These are phyloP conservation scores for Erysiphe pulchra DNA, from an alignment of 2,329 filamentous ascomycete species.

Conservation along the genomic window DNA sequence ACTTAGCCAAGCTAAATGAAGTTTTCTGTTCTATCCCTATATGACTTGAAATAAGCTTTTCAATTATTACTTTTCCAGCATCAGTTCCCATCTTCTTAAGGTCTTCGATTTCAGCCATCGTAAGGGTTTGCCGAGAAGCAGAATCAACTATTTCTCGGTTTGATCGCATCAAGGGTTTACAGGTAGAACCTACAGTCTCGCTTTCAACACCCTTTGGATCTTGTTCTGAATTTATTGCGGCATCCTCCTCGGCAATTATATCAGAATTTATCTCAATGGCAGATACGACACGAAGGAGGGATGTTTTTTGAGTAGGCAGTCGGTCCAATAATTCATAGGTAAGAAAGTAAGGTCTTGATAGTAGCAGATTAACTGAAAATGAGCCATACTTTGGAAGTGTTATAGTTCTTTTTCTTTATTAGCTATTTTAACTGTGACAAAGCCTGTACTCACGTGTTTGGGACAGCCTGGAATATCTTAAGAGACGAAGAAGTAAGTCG, in stretches of 20 bases:
- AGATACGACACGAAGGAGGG: conserved; percentile 51
- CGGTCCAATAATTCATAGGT: conserved; percentile 75
- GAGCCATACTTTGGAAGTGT: conserved; percentile 80
- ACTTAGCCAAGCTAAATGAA: conserved; percentile 77
- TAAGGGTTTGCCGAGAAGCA: conserved; percentile 46
- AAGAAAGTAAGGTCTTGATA: conserved; percentile 74
- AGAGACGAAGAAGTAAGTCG: conserved; percentile 31
- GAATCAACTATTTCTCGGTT: conserved; percentile 34
- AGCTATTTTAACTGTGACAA: conserved; percentile 1
- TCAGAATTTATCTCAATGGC: conserved; percentile 66
- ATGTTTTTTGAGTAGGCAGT: conserved; percentile 33
- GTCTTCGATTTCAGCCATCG: conserved; percentile 43
- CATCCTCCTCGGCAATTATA: conserved; percentile 28
- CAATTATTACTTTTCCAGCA: conserved; percentile 70
- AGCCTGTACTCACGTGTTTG: conserved; percentile 26
- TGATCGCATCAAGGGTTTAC: conserved; percentile 25
- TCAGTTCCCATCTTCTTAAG: conserved; percentile 47
- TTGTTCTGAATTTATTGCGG: conserved; percentile 12
- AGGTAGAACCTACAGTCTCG: conserved; percentile 18
- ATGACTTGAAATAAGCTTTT: conserved; percentile 79
- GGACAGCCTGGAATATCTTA: conserved; percentile 29
- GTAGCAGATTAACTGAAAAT: conserved; percentile 69
- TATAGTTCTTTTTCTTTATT: conserved; percentile 34
- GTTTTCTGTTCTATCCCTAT: conserved; percentile 85
- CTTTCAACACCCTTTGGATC: conserved; percentile 22